Conservation (phyloP, 2,329 filamentous ascomycete genomes). For the Tothia fuscella region DNA sequence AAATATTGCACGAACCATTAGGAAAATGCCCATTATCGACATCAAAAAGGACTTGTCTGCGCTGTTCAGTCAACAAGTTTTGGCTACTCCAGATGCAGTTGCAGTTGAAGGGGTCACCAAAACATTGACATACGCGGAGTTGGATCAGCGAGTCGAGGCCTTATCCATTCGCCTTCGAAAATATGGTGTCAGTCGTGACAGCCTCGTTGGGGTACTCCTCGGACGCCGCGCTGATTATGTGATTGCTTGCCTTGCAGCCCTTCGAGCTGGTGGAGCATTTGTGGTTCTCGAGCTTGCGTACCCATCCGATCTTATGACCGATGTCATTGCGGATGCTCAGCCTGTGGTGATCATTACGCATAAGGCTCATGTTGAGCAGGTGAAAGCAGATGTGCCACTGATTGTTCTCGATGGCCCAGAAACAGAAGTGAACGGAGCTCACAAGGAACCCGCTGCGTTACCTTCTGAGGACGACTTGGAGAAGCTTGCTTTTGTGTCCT, state of each 20-base stretch:
- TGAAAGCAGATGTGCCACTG: constrained; percentile 51
- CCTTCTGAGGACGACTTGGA: constrained; percentile 59
- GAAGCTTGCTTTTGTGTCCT: constrained; percentile 66
- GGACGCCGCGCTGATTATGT: constrained; percentile 68
- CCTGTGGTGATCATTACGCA: constrained; percentile 61
- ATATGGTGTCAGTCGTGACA: constrained; percentile 60
- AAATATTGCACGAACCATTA: no score
- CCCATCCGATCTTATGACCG: constrained; percentile 58
- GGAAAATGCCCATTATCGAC: constrained; percentile 58
- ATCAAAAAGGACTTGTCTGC: constrained; percentile 59
- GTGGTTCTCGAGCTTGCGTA: constrained; percentile 71
- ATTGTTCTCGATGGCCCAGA: constrained; percentile 45
- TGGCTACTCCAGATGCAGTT: constrained; percentile 53
- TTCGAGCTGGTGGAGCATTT: constrained; percentile 68
- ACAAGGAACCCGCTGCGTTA: constrained; percentile 33
- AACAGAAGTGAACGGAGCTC: constrained; percentile 22
- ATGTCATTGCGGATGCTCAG: constrained; percentile 64
- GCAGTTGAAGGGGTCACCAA: constrained; percentile 60
- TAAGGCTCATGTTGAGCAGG: constrained; percentile 49
- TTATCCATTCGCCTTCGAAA: constrained; percentile 52
- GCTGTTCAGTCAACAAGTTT: constrained; percentile 58
- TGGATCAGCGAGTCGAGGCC: constrained; percentile 54
- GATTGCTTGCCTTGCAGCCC: constrained; percentile 64
- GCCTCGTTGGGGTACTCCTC: constrained; percentile 63
- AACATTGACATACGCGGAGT: constrained; percentile 59